These are phyloP conservation scores for Boletus rubroflammeus DNA, from an alignment of 768 basidiomycete species.

Conservation along the genomic window DNA sequence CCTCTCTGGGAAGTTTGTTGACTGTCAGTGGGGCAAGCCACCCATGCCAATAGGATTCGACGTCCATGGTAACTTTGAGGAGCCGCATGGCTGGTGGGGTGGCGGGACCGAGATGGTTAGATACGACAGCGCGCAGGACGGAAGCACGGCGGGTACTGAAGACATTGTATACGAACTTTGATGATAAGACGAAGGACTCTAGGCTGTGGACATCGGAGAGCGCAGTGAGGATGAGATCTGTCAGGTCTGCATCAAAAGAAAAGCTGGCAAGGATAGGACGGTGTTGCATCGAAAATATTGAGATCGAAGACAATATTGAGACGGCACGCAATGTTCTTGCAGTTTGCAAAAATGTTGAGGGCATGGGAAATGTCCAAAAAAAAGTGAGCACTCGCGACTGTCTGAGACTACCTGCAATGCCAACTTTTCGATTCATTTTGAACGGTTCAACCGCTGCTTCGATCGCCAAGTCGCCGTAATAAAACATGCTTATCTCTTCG, in stretches of 20 bases:
- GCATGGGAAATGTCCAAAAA: no score
- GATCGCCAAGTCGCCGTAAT: no score
- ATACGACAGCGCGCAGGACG: constrained; percentile 11
- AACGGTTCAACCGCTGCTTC: no score
- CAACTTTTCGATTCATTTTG: no score
- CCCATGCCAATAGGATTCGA: constrained; percentile 16
- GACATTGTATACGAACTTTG: constrained; percentile 18
- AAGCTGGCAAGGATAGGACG: not conserved
- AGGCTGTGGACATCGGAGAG: constrained; percentile 10
- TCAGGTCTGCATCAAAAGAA: constrained; percentile 11
- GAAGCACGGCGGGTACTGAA: constrained; percentile 10
- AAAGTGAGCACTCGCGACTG: no score
- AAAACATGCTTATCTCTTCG: no score
- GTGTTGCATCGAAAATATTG: not conserved
- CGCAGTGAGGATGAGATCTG: constrained; percentile 6
- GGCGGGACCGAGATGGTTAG: constrained; percentile 14
- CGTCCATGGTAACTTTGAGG: constrained; percentile 11
- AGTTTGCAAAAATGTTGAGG: no score
- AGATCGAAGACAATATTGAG: no score
- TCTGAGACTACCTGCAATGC: no score
- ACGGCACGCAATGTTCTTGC: no score
- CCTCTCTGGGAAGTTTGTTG: constrained; percentile 11
- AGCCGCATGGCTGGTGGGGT: constrained; percentile 12
- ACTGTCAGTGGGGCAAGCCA: constrained; percentile 12
- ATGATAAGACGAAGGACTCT: constrained; percentile 11